Conservation (phyloP, 2,329 filamentous ascomycete species). For the Sarocladiaceae sp. region DNA sequence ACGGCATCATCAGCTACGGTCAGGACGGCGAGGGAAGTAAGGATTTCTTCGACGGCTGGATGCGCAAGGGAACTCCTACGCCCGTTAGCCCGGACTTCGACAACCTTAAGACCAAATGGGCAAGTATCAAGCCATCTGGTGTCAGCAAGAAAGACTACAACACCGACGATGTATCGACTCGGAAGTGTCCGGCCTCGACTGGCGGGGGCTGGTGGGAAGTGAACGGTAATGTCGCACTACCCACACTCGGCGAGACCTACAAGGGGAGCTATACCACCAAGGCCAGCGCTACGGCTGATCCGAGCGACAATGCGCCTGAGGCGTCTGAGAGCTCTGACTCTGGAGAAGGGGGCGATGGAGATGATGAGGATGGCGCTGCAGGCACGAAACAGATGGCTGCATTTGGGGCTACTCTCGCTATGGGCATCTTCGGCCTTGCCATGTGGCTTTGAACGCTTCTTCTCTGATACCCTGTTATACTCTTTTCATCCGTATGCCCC, state of each 20-base stretch:
- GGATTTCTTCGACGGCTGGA: slow-evolving; percentile 55
- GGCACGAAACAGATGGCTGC: slow-evolving; percentile 15
- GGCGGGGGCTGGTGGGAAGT: slow-evolving; percentile 73
- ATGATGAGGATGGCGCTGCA: slow-evolving; percentile 10
- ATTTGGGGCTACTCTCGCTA: slow-evolving; percentile 1
- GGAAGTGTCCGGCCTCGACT: slow-evolving; percentile 65
- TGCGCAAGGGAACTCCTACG: slow-evolving; percentile 64
- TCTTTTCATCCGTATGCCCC: background rate
- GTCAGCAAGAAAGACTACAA: slow-evolving; percentile 61
- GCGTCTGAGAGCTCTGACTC: background rate
- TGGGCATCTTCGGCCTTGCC: slow-evolving; percentile 1
- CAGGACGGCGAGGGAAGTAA: slow-evolving; percentile 29
- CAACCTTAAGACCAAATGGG: slow-evolving; percentile 74
- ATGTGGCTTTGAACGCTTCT: background rate
- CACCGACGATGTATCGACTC: slow-evolving; percentile 52
- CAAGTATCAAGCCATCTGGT: slow-evolving; percentile 62
- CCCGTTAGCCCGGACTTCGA: slow-evolving; percentile 70
- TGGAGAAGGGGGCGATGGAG: slow-evolving; percentile 10
- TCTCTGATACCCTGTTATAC: background rate
- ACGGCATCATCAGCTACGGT: slow-evolving; percentile 75
- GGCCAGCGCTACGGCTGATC: slow-evolving; percentile 14
- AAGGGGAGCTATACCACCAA: slow-evolving; percentile 19
- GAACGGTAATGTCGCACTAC: slow-evolving; percentile 61
- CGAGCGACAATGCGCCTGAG: slow-evolving; percentile 9
- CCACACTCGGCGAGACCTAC: slow-evolving; percentile 55